Base-by-base conservation (phyloP, 2,329 filamentous ascomycete species). In the Rhynchosporium graminicola region DNA sequence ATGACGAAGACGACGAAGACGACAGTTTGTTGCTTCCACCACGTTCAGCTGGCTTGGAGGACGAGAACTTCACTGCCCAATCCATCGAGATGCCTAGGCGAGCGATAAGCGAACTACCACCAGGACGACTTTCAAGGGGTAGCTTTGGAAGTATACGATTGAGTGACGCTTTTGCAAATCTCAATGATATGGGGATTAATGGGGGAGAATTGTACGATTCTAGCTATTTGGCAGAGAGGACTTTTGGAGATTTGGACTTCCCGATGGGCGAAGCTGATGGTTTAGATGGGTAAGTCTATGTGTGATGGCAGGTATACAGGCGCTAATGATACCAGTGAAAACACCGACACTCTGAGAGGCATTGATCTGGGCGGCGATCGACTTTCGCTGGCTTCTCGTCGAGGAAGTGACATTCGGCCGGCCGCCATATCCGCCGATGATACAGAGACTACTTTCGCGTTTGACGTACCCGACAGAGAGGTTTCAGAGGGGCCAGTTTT, bases 51-150 rank as follows among this genome's bases (percentile, higher is more conserved):
- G 67, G 69, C 0, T 70, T 87, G 29, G 84, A 87, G 60, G 83
- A 86, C 31, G 82, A 85, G 47, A 81, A 87, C 66, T 80, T 80
- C 64, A 88, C 85, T 0, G 73, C 81, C 46, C 80, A 82, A 63
- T 87, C 85, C 1, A 79, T 88, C 33, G 86, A 88, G 74, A 70
- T 87, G 55, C 81, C 84, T 7, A 78, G 86, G 33, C 77, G 86
- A 55, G 80, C 79, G 15, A 70, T 76, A 43, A 81, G 75, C 58
- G 82, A 85, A 62, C 74, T 78, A 52, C 77, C 78, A 0, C 71
- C 74, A 3, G 76, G 76, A 3, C 75, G 83, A 36, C 69, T 82
- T 36, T 83, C 82, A 10, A 74, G 77, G 59, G 74, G 72, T 31
- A 80, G 78, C 68, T 74, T 86, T 65, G 83, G 80, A 0, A 84